phyloP scores from a whole-genome alignment of 495 filamentous ascomycete species.

The Daldinia concentrica region DNA sequence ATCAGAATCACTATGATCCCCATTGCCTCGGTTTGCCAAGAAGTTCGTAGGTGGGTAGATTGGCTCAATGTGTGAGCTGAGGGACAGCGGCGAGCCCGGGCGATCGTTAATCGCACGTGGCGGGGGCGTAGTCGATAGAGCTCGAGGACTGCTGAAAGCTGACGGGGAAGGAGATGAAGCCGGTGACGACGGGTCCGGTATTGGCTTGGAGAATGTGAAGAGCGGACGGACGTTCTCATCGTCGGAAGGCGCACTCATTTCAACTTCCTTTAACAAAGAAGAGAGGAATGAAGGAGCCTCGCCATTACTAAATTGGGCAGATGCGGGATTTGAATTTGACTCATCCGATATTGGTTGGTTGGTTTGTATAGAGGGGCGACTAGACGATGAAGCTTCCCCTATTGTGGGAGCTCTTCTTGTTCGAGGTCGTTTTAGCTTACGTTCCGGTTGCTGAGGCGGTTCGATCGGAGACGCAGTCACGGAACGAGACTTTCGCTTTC shows the following conservation, averaged over 20 bases:
- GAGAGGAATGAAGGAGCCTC: slow-evolving; percentile 75
- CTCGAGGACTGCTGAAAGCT: slow-evolving; percentile 71
- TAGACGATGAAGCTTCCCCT: slow-evolving; percentile 54
- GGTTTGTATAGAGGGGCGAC: slow-evolving; percentile 54
- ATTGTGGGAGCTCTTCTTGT: slow-evolving; percentile 59
- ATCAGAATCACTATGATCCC: slow-evolving; percentile 59
- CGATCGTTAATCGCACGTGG: slow-evolving; percentile 70
- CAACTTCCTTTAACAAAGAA: slow-evolving; percentile 86
- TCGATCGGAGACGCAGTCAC: slow-evolving; percentile 76
- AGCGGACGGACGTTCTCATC: slow-evolving; percentile 61
- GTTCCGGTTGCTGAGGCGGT: slow-evolving; percentile 69
- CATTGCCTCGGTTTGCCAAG: slow-evolving; percentile 62
- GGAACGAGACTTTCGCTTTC: slow-evolving; percentile 82
- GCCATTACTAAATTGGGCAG: slow-evolving; percentile 34
- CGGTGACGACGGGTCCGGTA: slow-evolving; percentile 71
- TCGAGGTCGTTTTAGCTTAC: slow-evolving; percentile 85
- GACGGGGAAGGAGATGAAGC: slow-evolving; percentile 75
- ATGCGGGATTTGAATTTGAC: slow-evolving; percentile 46
- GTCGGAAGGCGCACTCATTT: slow-evolving; percentile 68
- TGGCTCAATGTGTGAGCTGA: slow-evolving; percentile 72
- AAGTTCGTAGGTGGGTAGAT: slow-evolving; percentile 68
- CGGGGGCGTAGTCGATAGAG: slow-evolving; percentile 74
- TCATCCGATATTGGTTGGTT: slow-evolving; percentile 48
- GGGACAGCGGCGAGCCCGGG: slow-evolving; percentile 71
- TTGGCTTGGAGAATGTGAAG: slow-evolving; percentile 56